phyloP scores from a whole-genome alignment of 192 early-diverging fungal species.

The Backusella sp. region DNA sequence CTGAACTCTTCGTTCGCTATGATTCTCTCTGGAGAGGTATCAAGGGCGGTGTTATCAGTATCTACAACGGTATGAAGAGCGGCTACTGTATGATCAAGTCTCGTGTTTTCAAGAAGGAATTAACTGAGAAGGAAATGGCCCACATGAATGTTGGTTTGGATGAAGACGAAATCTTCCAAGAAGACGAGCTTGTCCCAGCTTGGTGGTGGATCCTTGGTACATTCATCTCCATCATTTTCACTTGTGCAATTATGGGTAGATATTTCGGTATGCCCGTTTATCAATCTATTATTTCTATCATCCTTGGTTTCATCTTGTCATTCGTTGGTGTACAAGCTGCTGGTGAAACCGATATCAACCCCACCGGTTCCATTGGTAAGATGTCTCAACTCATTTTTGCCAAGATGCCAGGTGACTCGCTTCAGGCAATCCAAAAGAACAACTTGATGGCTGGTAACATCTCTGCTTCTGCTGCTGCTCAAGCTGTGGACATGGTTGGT shows the following conservation, averaged over 20 bases:
- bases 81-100: slow-evolving; percentile 13
- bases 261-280: slow-evolving; percentile 58
- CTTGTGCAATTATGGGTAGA: slow-evolving; percentile 54
- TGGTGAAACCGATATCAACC: slow-evolving; percentile 69
- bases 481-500: slow-evolving; percentile 69
- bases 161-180: slow-evolving; percentile 41
- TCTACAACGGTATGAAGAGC: not conserved
- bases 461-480: slow-evolving; percentile 52
- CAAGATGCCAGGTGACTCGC: slow-evolving; percentile 40
- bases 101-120: not conserved
- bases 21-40: slow-evolving; percentile 45
- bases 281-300: slow-evolving; percentile 58
- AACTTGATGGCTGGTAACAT: slow-evolving; percentile 65
- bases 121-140: not conserved
- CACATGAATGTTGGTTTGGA: slow-evolving; percentile 18
- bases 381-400: slow-evolving; percentile 66
- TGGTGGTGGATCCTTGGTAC: slow-evolving; percentile 57
- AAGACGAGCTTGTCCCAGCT: slow-evolving; percentile 52
- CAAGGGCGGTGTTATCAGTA: slow-evolving; percentile 27
- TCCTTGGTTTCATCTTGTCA: slow-evolving; percentile 62
- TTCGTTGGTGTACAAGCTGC: slow-evolving; percentile 64
- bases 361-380: slow-evolving; percentile 63
- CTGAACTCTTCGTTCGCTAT: slow-evolving; percentile 55
- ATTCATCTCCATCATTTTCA: slow-evolving; percentile 49
- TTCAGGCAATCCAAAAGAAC: slow-evolving; percentile 44